Percentiles rank a stretch among this genome's conserved stretches.
Conservation (phyloP, 108 stramenopile species). For the Stephanodiscus triporus region DNA sequence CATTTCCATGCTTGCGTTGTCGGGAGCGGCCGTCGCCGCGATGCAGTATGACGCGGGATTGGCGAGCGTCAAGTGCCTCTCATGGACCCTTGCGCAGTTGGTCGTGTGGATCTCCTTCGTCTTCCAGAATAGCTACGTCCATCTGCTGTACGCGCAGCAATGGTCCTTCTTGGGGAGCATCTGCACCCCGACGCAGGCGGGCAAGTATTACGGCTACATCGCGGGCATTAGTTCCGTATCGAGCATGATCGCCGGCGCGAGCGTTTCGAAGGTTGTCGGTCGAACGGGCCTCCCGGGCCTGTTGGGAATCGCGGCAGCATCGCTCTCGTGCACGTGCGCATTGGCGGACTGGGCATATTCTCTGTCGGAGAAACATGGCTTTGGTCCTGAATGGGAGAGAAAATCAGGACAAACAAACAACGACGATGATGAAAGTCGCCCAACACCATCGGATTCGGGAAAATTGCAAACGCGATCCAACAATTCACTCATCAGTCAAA, state of each 20-base stretch:
- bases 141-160: slow-evolving; percentile 77
- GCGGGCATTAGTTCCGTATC: slow-evolving; percentile 74
- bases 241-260: slow-evolving; percentile 68
- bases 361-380: slow-evolving; percentile 68
- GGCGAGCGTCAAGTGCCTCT: slow-evolving; percentile 24
- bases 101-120: slow-evolving; percentile 69
- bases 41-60: slow-evolving; percentile 31
- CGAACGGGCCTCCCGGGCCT: slow-evolving; percentile 60
- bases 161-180: slow-evolving; percentile 85
- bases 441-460: slow-evolving; percentile 5
- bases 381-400: slow-evolving; percentile 54
- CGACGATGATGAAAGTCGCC: slow-evolving; percentile 9
- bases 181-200: slow-evolving; percentile 72
- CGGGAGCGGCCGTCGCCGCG: slow-evolving; percentile 43
- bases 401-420: slow-evolving; percentile 8
- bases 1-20: slow-evolving; percentile 41
- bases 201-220: slow-evolving; percentile 79
- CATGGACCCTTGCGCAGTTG: slow-evolving; percentile 47
- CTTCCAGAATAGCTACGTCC: slow-evolving; percentile 83
- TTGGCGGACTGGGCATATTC: slow-evolving; percentile 64
- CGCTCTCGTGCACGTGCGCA: slow-evolving; percentile 57
- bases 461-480: slow-evolving; percentile 7
- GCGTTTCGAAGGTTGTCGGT: slow-evolving; percentile 55
- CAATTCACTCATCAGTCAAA: slow-evolving; percentile 38
- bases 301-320: slow-evolving; percentile 61